Percentiles rank a stretch among this genome's conserved stretches.
phyloP scores from a whole-genome alignment of 257 asterid genomes.

The Echium plantagineum region DNA sequence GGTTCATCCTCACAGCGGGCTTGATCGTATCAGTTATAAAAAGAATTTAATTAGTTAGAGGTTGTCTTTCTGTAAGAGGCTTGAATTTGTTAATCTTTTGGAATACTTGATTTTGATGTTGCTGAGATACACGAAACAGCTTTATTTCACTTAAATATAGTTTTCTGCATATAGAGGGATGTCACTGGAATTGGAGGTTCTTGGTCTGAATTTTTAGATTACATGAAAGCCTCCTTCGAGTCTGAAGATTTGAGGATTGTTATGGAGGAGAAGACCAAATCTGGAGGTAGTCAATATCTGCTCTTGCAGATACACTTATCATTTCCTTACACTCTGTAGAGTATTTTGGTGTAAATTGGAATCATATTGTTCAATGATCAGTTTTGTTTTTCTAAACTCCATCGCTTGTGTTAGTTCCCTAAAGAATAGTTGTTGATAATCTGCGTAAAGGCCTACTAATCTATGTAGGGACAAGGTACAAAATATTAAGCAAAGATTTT shows the following conservation, averaged over 20 bases:
- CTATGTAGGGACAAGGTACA: too few relatives aligned
- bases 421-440: too few relatives aligned
- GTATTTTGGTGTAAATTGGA: too few relatives aligned
- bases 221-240: conserved; percentile 44
- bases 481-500: too few relatives aligned
- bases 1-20: too few relatives aligned
- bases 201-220: conserved; percentile 80
- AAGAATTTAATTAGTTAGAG: background rate
- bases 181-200: conserved; percentile 84
- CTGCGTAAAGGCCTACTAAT: too few relatives aligned
- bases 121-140: background rate
- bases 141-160: background rate
- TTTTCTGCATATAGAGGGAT: conserved; percentile 44
- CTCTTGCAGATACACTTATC: background rate
- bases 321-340: background rate
- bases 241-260: conserved; percentile 70
- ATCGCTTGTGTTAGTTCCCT: background rate
- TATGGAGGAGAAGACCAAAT: conserved; percentile 45
- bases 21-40: too few relatives aligned
- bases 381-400: background rate
- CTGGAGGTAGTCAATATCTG: conserved; percentile 36
- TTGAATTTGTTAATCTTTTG: background rate
- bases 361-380: background rate
- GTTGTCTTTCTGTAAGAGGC: background rate
- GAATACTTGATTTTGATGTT: background rate